Percentiles rank a stretch among this genome's conserved stretches.
Conservation (phyloP, 73 alveolate genomes). For the Paramecium pentaurelia region DNA sequence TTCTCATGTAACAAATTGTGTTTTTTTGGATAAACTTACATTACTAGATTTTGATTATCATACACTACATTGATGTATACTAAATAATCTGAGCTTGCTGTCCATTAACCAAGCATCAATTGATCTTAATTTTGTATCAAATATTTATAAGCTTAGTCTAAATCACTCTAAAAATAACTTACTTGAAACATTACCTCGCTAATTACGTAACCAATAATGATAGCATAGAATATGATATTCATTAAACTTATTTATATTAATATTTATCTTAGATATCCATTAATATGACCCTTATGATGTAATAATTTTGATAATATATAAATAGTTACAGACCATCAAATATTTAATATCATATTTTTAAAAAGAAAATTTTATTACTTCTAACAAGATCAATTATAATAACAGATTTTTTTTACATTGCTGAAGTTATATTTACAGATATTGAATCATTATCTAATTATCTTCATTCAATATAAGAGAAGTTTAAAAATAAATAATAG, state of each 20-base stretch:
- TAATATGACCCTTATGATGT: neutral
- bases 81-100: neutral
- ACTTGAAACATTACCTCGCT: neutral
- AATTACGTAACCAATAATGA: neutral
- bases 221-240: neutral
- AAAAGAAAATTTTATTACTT: neutral
- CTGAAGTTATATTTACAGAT: neutral
- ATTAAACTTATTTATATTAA: neutral
- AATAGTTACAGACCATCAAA: neutral
- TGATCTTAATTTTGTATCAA: neutral
- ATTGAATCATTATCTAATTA: neutral
- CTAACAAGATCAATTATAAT: neutral
- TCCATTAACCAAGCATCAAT: neutral
- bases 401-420: neutral
- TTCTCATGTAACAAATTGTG: neutral
- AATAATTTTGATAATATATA: neutral
- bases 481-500: too few relatives aligned
- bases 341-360: neutral
- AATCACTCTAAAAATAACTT: neutral
- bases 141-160: neutral
- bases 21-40: neutral
- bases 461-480: neutral
- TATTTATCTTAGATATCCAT: neutral
- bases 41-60: neutral
- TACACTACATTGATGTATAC: neutral